Evolutionary conservation across 805 yeast species (phyloP).

Genomic region (Wickerhamomyces sydowiorum): DNA sequence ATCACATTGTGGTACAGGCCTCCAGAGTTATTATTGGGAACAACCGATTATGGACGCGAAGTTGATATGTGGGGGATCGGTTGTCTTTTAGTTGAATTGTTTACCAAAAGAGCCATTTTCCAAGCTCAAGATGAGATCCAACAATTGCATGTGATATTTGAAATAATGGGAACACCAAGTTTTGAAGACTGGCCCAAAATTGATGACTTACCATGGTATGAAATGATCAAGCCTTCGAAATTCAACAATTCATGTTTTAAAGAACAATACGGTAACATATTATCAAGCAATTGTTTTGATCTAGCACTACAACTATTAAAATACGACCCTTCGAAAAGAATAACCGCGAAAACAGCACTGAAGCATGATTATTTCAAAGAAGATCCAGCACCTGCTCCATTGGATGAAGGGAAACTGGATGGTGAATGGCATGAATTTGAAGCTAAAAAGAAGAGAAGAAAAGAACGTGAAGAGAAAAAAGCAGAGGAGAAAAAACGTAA

Average conservation of each 20-base stretch:
- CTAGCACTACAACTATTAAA: slow-evolving; percentile 58
- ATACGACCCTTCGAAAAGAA: slow-evolving; percentile 64
- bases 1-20: slow-evolving; percentile 98
- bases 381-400: slow-evolving; percentile 59
- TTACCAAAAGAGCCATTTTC: slow-evolving; percentile 68
- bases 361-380: slow-evolving; percentile 64
- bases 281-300: slow-evolving; percentile 52
- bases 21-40: slow-evolving; percentile 86
- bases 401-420: slow-evolving; percentile 44
- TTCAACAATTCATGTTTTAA: slow-evolving; percentile 30
- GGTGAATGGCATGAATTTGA: slow-evolving; percentile 99
- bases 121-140: slow-evolving; percentile 87
- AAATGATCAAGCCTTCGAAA: slow-evolving; percentile 58
- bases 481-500: slow-evolving; percentile 10
- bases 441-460: slow-evolving; percentile 61
- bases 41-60: slow-evolving; percentile 84
- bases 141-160: slow-evolving; percentile 71
- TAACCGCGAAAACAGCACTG: slow-evolving; percentile 66
- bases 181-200: slow-evolving; percentile 69
- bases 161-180: slow-evolving; percentile 84
- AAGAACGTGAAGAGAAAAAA: slow-evolving; percentile 20
- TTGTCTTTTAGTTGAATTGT: slow-evolving; percentile 79
- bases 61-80: slow-evolving; percentile 98
- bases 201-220: slow-evolving; percentile 88
- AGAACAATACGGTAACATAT: slow-evolving; percentile 32